Evolutionary conservation across 345 rosid species (phyloP).

Genomic region (Streptanthus diversifolius): DNA sequence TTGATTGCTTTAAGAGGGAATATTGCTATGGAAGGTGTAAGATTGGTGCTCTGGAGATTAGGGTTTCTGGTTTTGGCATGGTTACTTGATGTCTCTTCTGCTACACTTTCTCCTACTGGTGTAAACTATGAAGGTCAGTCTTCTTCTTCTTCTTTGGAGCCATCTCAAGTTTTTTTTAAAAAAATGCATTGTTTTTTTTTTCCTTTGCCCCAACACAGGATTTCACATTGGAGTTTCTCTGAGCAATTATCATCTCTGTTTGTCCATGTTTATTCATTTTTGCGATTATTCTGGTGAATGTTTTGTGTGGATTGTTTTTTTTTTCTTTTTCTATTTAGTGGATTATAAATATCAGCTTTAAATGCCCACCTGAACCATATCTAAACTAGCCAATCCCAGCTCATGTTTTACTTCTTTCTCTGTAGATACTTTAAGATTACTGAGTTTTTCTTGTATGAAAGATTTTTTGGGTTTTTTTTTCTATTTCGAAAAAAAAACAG

Average conservation of each 20-base stretch:
- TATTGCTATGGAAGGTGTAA: constrained; percentile 40
- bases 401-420: constrained; percentile 9
- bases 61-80: constrained; percentile 55
- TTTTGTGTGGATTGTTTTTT: constrained; percentile 16
- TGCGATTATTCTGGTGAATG: constrained; percentile 10
- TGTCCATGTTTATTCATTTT: neutral
- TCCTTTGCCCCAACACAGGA: neutral
- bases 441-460: neutral
- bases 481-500: neutral
- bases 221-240: constrained; percentile 12
- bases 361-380: constrained; percentile 25
- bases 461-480: neutral
- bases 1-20: constrained; percentile 32
- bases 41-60: constrained; percentile 45
- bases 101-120: constrained; percentile 94
- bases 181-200: too few relatives aligned
- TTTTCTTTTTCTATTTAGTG: constrained; percentile 8
- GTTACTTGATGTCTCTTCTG: constrained; percentile 56
- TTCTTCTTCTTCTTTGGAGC: constrained; percentile 22
- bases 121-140: constrained; percentile 94
- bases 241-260: neutral
- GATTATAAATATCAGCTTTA: constrained; percentile 29
- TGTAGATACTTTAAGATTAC: neutral
- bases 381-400: constrained; percentile 9
- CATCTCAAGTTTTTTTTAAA: too few relatives aligned